A percentile compares a stretch with the other conserved stretches of the same genome.
Evolutionary conservation across 371 early-diverging fungal species (phyloP).

Genomic region (Dichotomocladium elegans): DNA sequence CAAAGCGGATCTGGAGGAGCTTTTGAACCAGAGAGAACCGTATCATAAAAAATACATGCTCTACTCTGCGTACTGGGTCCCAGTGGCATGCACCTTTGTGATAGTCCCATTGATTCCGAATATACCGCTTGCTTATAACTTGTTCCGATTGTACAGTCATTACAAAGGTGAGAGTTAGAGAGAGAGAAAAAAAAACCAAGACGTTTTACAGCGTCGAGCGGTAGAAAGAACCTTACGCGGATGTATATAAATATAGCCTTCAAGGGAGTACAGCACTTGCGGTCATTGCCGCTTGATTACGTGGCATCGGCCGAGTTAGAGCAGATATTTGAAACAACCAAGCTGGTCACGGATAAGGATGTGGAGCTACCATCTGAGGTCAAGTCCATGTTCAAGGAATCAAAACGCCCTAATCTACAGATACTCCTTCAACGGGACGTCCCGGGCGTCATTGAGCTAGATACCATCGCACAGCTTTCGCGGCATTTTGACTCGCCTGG

Average conservation of each 20-base stretch:
- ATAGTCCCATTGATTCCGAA: constrained; percentile 80
- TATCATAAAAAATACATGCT: constrained; percentile 73
- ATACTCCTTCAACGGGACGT: constrained; percentile 20
- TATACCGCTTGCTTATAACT: constrained; percentile 78
- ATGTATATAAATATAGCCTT: constrained; percentile 35
- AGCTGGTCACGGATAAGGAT: constrained; percentile 18
- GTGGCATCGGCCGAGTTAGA: constrained; percentile 29
- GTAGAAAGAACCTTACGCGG: neutral
- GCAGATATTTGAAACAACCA: constrained; percentile 8
- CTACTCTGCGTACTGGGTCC: constrained; percentile 68
- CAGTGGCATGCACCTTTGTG: constrained; percentile 66
- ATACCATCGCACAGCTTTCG: constrained; percentile 20
- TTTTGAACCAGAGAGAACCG: constrained; percentile 50
- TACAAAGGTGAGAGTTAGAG: constrained; percentile 56
- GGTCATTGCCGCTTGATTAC: constrained; percentile 11
- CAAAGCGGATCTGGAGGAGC: constrained; percentile 36
- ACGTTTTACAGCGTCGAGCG: too few species aligned
- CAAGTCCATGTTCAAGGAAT: constrained; percentile 8
- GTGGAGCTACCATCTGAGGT: constrained; percentile 32
- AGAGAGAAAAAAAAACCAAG: neutral
- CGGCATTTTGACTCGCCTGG: constrained; percentile 25
- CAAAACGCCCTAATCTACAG: constrained; percentile 17
- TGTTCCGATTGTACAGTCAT: constrained; percentile 79
- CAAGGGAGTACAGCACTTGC: constrained; percentile 60
- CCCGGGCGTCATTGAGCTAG: constrained; percentile 22